A percentile compares a stretch with the other conserved stretches of the same genome.
phyloP scores from a whole-genome alignment of 2,329 filamentous ascomycete species.

The Phyllosticta citrichinensis region DNA sequence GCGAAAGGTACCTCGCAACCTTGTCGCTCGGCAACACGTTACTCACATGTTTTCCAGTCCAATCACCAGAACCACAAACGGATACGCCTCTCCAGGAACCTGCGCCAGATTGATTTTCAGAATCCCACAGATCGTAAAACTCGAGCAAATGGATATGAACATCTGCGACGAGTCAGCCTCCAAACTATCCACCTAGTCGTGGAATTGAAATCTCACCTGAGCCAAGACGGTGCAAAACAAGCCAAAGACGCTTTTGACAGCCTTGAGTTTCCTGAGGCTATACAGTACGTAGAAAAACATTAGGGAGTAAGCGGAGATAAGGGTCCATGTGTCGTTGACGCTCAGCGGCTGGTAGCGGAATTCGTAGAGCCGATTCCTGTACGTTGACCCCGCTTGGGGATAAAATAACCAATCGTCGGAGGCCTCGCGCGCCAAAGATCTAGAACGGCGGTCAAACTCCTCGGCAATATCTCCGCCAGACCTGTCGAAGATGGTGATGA shows the following conservation, averaged over 20 bases:
- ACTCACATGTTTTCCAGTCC: conserved; percentile 62
- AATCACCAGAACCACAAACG: conserved; percentile 64
- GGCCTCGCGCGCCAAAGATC: conserved; percentile 41
- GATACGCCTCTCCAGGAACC: conserved; percentile 65
- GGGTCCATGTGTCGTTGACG: conserved; percentile 50
- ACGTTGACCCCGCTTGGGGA: conserved; percentile 46
- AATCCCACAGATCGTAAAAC: conserved; percentile 69
- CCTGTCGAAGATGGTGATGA: conserved; percentile 65
- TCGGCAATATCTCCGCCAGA: conserved; percentile 53
- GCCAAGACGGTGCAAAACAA: conserved; percentile 60
- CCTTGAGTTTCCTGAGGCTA: conserved; percentile 58
- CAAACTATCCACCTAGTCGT: not conserved
- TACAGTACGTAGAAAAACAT: conserved; percentile 55
- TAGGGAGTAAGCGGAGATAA: conserved; percentile 55
- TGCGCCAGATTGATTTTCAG: conserved; percentile 65
- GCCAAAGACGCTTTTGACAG: conserved; percentile 66
- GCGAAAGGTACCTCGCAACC: not conserved
- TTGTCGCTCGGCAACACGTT: not conserved
- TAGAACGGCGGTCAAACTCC: conserved; percentile 54
- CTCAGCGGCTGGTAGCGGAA: conserved; percentile 71
- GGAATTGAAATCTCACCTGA: conserved; percentile 36
- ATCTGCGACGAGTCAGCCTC: conserved; percentile 32
- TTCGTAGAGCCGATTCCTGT: conserved; percentile 57
- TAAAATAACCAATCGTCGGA: conserved; percentile 55
- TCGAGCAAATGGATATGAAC: conserved; percentile 62